Evolutionary conservation across 148 eudicot genomes (phyloP).

Genomic region (Persicaria maculosa): DNA sequence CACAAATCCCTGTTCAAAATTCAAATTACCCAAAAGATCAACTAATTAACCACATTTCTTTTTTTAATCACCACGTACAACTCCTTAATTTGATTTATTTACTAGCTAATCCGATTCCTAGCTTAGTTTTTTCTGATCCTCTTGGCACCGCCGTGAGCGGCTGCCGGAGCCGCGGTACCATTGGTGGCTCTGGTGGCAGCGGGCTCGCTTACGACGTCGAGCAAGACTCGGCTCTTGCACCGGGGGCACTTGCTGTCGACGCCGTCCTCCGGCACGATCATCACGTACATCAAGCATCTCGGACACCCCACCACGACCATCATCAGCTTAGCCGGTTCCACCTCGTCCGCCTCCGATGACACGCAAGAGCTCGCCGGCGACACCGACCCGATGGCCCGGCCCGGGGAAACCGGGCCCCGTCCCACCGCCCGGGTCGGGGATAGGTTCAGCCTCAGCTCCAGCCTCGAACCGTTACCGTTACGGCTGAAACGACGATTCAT

Average conservation of each 20-base stretch:
- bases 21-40: no score
- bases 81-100: no score
- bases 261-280: background rate
- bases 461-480: background rate
- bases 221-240: background rate
- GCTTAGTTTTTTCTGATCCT: background rate
- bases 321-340: background rate
- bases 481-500: background rate
- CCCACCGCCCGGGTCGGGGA: background rate
- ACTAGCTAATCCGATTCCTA: no score
- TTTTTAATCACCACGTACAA: no score
- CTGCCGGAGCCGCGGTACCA: background rate
- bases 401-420: background rate
- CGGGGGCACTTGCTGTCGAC: background rate
- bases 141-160: background rate
- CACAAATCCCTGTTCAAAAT: background rate
- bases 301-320: background rate
- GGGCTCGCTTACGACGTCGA: background rate
- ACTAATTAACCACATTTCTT: no score
- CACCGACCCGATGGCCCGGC: background rate
- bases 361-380: background rate
- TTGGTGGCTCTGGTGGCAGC: background rate
- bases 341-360: background rate
- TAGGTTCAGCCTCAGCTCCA: background rate
- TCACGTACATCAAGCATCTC: conserved; percentile 1